phyloP scores from a whole-genome alignment of 371 early-diverging fungal genomes.

The Mortierella sp. region DNA sequence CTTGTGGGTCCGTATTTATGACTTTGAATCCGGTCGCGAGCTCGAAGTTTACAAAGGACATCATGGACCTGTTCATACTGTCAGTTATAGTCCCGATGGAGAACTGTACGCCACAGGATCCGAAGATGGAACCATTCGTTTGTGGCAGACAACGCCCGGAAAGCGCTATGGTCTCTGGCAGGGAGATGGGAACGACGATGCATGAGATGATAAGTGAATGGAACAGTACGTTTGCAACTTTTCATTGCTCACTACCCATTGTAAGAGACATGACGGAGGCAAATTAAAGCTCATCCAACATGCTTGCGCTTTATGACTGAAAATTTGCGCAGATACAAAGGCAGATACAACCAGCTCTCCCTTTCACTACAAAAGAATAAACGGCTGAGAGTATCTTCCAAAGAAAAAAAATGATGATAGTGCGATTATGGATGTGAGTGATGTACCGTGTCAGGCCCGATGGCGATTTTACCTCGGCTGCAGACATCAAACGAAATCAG shows the following conservation, averaged over 20 bases:
- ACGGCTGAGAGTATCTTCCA: no score
- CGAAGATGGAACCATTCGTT: conserved; percentile 84
- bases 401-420: no score
- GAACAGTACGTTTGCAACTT: not conserved
- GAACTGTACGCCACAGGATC: conserved; percentile 91
- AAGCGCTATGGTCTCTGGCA: conserved; percentile 84
- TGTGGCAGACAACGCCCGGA: conserved; percentile 83
- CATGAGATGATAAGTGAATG: not conserved
- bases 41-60: conserved; percentile 88
- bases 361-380: no score
- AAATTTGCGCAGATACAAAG: not conserved
- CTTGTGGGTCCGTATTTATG: conserved; percentile 85
- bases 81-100: conserved; percentile 92
- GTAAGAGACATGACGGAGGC: not conserved
- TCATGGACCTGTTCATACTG: conserved; percentile 89
- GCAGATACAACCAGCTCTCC: not conserved
- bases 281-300: not conserved
- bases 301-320: not conserved
- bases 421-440: no score
- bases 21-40: conserved; percentile 79
- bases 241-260: not conserved
- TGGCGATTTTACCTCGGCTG: no score
- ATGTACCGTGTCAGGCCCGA: no score
- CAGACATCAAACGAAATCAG: no score
- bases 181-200: conserved; percentile 58